Evolutionary conservation across 371 early-diverging fungal species (phyloP), one percentile per base, ranked within the genome.

Genomic region (Rhizomucor pusillus): DNA sequence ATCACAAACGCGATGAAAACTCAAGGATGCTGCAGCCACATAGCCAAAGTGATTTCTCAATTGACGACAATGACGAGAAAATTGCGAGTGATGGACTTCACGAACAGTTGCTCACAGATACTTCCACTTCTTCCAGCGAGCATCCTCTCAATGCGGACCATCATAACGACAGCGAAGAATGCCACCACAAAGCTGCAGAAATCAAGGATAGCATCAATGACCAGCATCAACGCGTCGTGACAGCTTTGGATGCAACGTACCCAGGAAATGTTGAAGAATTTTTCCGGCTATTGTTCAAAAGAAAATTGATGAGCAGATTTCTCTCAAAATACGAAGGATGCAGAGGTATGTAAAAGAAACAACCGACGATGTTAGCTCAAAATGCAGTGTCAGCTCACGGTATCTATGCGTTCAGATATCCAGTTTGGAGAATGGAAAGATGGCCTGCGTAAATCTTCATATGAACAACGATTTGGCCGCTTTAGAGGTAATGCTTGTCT

Each of bases 301-400:
- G 45, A 16, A 41, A 43, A 41, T 43, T 56, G n/a, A 40, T 56
- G 37, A 16, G 25, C 23, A 43, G 43, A 20, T 23, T 24, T 18
- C 18, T 56, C n/a, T 48, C 36, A 24, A 49, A 56, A 22, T 41
- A 48, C 14, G 43, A 56, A 24, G 43, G 43, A 18, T 56, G 41
- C 47, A 33, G 24, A 25, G 56, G 56, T 56, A 56, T 12, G 36
- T 34, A 10, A 13, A 22, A 10, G 7, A 9, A 11, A 44, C 9
- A 18, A 44, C 9, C 44, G 37, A 44, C 19, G 44, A 7, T 44
- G 44, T n/a, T n/a, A 9, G 12, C 7, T 44, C 9, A n/a, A 24
- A 39, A 20, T 22, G 20, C 16, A 50, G 37, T 39, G 9, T 6
- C 3, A 16, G 3, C 14, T n/a, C 3, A 33, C 24, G 5, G 13